phyloP scores from a whole-genome alignment of 257 asterid genomes.

The Fraxinus americana region DNA sequence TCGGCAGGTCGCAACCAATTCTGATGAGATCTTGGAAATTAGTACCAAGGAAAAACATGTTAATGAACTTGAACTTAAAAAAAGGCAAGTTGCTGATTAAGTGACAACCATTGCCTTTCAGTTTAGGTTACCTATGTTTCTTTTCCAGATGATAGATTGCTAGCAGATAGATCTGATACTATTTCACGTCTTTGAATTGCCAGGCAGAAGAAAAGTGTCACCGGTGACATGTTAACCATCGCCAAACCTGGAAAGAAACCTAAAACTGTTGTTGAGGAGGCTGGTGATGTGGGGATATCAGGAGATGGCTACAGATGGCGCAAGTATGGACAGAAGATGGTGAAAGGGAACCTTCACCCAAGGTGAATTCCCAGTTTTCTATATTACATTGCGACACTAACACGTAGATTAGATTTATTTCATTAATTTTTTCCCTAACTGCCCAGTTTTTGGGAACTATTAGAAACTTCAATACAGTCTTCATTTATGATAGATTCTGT shows the following conservation, averaged over 20 bases:
- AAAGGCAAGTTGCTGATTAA: constrained; percentile 48
- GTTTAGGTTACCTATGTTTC: constrained; percentile 3
- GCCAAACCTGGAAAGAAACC: constrained; percentile 72
- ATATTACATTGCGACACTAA: constrained; percentile 17
- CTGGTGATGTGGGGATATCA: constrained; percentile 86
- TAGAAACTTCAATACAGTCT: constrained; percentile 11
- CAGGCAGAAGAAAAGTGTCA: constrained; percentile 64
- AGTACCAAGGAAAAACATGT: constrained; percentile 47
- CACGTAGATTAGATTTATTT: constrained; percentile 17
- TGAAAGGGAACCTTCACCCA: constrained; percentile 94
- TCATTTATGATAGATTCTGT: background rate
- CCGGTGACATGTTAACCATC: constrained; percentile 45
- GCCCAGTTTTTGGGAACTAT: constrained; percentile 15
- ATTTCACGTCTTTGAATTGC: constrained; percentile 27
- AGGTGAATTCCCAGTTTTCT: constrained; percentile 48
- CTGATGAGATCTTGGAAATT: constrained; percentile 56
- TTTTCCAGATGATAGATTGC: constrained; percentile 12
- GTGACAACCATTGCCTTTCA: constrained; percentile 17
- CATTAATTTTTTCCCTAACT: background rate
- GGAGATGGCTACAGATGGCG: constrained; percentile 99
- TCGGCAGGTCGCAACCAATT: constrained; percentile 54
- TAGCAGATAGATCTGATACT: constrained; percentile 31
- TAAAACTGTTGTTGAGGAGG: constrained; percentile 79
- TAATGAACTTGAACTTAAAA: constrained; percentile 58
- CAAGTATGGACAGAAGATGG: constrained; percentile 97